A percentile compares a stretch with the other conserved stretches of the same genome.
Conservation (phyloP, 1,284 basidiomycete genomes). For the Ustilago shanxiensis region DNA sequence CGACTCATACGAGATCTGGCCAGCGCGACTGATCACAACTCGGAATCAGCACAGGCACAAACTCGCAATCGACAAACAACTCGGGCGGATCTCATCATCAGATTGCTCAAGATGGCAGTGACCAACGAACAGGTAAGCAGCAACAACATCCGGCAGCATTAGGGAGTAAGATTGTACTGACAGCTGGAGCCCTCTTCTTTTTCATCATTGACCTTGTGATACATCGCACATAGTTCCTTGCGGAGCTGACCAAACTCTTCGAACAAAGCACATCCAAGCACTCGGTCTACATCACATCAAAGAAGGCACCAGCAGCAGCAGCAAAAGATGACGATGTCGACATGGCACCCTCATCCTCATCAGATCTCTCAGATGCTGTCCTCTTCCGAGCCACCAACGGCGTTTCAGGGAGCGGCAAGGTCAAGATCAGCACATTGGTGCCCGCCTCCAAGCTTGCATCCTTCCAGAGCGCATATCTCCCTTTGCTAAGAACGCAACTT, state of each 20-base stretch:
- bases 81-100: constrained; percentile 1
- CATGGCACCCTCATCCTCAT: constrained; percentile 47
- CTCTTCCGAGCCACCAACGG: constrained; percentile 65
- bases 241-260: constrained; percentile 57
- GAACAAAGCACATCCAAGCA: constrained; percentile 46
- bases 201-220: neutral
- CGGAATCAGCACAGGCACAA: neutral
- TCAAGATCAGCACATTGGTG: constrained; percentile 60
- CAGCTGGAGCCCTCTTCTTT: neutral
- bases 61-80: neutral
- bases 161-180: too few species aligned
- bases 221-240: constrained; percentile 51
- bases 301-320: constrained; percentile 43
- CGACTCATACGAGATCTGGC: too few species aligned
- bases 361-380: constrained; percentile 30
- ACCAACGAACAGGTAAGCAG: constrained; percentile 42
- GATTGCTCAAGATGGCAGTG: constrained; percentile 24
- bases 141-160: too few species aligned
- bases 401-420: constrained; percentile 39
- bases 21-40: too few species aligned
- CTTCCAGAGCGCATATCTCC: constrained; percentile 55
- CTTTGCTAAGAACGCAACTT: constrained; percentile 58
- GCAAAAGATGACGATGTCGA: constrained; percentile 34
- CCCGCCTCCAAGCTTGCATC: constrained; percentile 40
- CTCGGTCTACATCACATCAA: constrained; percentile 63